phyloP scores from a whole-genome alignment of 306 rosid genomes.

The Castanea sativa region DNA sequence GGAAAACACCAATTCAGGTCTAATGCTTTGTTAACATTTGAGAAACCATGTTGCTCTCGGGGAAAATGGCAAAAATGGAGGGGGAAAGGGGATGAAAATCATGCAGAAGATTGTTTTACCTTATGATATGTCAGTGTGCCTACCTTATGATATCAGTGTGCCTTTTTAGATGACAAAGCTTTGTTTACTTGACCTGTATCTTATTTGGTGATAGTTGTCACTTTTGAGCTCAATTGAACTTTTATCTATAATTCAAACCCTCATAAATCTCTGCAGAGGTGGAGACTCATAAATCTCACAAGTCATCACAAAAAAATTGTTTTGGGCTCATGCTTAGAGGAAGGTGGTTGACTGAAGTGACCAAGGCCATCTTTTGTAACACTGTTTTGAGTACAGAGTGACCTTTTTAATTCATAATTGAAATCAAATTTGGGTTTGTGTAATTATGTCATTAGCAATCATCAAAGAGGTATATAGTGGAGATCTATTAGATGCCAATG shows the following conservation, averaged over 20 bases:
- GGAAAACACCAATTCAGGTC: background rate
- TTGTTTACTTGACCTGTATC: background rate
- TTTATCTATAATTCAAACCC: background rate
- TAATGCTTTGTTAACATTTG: background rate
- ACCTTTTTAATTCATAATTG: background rate
- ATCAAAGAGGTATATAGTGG: background rate
- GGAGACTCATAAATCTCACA: background rate
- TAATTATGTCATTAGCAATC: background rate
- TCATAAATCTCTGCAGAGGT: background rate
- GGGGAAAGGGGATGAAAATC: background rate
- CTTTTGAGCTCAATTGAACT: background rate
- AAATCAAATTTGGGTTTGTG: background rate
- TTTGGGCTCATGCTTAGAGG: background rate
- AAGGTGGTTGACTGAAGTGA: background rate
- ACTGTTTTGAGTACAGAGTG: background rate
- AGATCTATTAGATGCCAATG: background rate
- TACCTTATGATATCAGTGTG: background rate
- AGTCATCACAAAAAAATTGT: background rate
- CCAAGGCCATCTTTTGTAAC: background rate
- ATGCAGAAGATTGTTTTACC: background rate
- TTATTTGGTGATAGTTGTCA: background rate
- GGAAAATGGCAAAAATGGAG: background rate
- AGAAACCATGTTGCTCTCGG: background rate
- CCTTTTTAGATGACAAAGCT: background rate
- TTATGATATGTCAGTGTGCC: background rate